These are phyloP conservation scores for Pyracantha coccinea DNA, from an alignment of 331 rosid genomes.

Conservation along the genomic window DNA sequence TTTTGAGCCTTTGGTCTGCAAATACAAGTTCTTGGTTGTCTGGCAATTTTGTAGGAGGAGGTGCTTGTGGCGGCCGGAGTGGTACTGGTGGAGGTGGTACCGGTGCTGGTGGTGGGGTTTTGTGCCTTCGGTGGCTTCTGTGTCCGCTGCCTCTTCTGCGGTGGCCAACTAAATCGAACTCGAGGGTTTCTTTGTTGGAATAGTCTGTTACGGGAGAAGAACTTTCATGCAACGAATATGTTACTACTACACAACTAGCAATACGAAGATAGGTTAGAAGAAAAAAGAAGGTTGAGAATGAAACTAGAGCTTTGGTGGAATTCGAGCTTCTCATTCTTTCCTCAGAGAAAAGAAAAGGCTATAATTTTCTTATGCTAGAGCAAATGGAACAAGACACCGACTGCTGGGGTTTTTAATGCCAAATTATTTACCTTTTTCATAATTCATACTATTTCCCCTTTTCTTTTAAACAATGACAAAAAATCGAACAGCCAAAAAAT, in stretches of 20 bases:
- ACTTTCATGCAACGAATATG: too few species aligned
- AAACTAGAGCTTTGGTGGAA: conserved; percentile 13
- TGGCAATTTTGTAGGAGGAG: conserved; percentile 21
- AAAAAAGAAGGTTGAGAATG: conserved; percentile 23
- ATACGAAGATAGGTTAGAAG: conserved; percentile 22
- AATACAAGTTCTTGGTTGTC: conserved; percentile 23
- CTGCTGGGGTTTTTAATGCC: neutral
- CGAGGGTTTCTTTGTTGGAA: conserved; percentile 2
- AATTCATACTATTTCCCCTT: neutral
- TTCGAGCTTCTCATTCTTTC: conserved; percentile 23
- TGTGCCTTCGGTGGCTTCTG: neutral
- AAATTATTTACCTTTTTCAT: neutral
- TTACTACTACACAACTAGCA: neutral
- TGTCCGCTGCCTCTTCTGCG: conserved; percentile 1
- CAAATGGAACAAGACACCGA: neutral
- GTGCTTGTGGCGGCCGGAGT: neutral
- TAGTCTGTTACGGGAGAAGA: conserved; percentile 9
- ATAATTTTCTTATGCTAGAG: neutral
- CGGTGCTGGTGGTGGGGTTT: neutral
- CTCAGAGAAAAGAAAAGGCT: neutral
- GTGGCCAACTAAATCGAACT: neutral
- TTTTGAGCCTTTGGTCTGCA: conserved; percentile 53
- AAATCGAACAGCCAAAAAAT: too few species aligned
- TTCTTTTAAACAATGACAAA: too few species aligned
- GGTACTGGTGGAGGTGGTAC: neutral